These are phyloP conservation scores for Russula vinacea DNA, from an alignment of 768 basidiomycete genomes.

Conservation along the genomic window DNA sequence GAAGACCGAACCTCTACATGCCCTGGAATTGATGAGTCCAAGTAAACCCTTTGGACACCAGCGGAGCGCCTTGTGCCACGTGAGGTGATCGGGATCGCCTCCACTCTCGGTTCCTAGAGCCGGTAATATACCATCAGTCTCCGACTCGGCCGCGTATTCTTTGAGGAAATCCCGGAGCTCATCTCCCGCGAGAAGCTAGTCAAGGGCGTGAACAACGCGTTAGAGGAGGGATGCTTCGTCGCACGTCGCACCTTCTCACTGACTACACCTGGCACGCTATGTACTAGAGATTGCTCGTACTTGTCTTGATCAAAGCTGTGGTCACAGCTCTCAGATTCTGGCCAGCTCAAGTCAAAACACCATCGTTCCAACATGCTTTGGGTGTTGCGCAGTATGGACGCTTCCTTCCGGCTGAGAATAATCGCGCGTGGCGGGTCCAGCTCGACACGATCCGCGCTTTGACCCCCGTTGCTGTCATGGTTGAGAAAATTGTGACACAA, in stretches of 20 bases:
- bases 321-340: slow-evolving; percentile 32
- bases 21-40: slow-evolving; percentile 89
- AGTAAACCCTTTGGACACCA: slow-evolving; percentile 81
- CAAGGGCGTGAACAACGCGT: slow-evolving; percentile 21
- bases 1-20: slow-evolving; percentile 70
- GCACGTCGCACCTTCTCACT: slow-evolving; percentile 56
- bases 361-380: slow-evolving; percentile 56
- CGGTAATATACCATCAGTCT: slow-evolving; percentile 42
- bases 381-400: slow-evolving; percentile 45
- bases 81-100: slow-evolving; percentile 11
- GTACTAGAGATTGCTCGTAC: slow-evolving; percentile 66
- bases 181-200: slow-evolving; percentile 58
- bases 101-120: slow-evolving; percentile 22
- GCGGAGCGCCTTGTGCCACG: slow-evolving; percentile 70
- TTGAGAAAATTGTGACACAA: slow-evolving; percentile 68
- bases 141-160: slow-evolving; percentile 61
- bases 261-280: slow-evolving; percentile 64
- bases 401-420: slow-evolving; percentile 66
- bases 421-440: slow-evolving; percentile 57
- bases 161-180: slow-evolving; percentile 77
- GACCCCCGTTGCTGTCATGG: slow-evolving; percentile 29
- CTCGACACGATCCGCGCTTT: slow-evolving; percentile 41
- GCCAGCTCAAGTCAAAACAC: slow-evolving; percentile 57
- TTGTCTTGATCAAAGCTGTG: slow-evolving; percentile 36
- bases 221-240: slow-evolving; percentile 21